phyloP scores from a whole-genome alignment of 2,329 filamentous ascomycete genomes.

The Neurospora sp. region DNA sequence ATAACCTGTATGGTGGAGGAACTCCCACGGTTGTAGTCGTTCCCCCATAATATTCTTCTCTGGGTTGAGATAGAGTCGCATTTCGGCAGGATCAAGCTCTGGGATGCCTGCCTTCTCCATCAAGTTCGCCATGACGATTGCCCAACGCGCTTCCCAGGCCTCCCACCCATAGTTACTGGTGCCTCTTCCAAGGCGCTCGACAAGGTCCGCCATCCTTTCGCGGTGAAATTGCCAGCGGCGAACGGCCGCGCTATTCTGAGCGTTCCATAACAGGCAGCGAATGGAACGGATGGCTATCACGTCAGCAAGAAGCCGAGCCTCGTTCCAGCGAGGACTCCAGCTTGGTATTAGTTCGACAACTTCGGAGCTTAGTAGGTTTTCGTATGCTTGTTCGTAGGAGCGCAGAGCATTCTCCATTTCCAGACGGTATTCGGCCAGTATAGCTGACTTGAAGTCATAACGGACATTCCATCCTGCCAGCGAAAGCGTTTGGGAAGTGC shows the following conservation, averaged over 20 bases:
- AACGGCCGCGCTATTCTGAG: constrained; percentile 68
- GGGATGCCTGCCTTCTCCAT: constrained; percentile 44
- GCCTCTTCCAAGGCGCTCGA: constrained; percentile 76
- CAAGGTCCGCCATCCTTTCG: constrained; percentile 61
- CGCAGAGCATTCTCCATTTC: constrained; percentile 82
- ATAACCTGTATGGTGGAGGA: constrained; percentile 57
- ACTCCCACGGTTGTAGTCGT: constrained; percentile 51
- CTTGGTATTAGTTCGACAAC: constrained; percentile 81
- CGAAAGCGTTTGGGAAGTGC: constrained; percentile 79
- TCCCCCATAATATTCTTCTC: constrained; percentile 52
- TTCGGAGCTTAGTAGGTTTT: constrained; percentile 70
- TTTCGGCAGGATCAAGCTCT: constrained; percentile 35
- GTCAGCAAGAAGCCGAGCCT: constrained; percentile 83
- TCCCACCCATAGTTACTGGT: constrained; percentile 87
- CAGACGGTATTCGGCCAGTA: constrained; percentile 87
- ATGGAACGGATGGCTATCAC: constrained; percentile 70
- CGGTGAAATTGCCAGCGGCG: constrained; percentile 73
- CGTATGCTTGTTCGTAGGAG: constrained; percentile 81
- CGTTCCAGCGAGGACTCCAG: constrained; percentile 86
- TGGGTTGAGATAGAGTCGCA: constrained; percentile 40
- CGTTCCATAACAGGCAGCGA: constrained; percentile 72
- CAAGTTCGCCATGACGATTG: constrained; percentile 51
- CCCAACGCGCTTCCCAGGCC: constrained; percentile 79
- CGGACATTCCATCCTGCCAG: constrained; percentile 83
- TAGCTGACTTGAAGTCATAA: constrained; percentile 87